Base-by-base conservation (phyloP, 306 rosid species). In the Begonia peltatifolia region DNA sequence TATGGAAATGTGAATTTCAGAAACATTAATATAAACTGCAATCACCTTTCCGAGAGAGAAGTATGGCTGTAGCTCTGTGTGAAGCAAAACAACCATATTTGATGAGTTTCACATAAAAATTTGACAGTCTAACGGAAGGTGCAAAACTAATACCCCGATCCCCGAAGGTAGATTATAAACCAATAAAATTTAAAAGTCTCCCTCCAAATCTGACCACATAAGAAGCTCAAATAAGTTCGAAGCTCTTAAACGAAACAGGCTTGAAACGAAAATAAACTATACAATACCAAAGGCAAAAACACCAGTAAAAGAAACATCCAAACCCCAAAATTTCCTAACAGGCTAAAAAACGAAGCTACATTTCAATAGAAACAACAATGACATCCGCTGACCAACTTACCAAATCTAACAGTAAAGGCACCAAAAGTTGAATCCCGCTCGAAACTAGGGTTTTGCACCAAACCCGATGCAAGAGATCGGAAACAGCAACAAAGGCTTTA, bases 401-500 rank as follows among this genome's bases (percentile, higher is more conserved):
- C 77, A 50, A 77, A 73, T 78, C 84, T 59, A 77, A 70, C 56
- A 12, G 50, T 42, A 66, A 56, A 69, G 56, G 57, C 66, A 53
- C 61, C 64, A 53, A 54, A 63, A 69, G 59, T 72, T 20, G 57
- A 42, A 70, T 59, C 77, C 77, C 68, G 43, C 76, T 77, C 76
- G 46, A 54, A 74, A 56, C 78, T 89, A 82, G 89, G 93, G 93
- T 82, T 82, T 76, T 48, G 63, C 54, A 23, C n/a, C 67, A 75
- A 75, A 67, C 69, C 52, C 30, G 52, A 59, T 69, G 61, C 61
- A 67, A 55, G 52, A 55, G 41, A 69, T 64, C 61, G 49, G 50
- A 58, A 59, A 25, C 46, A 63, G 59, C 60, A 43, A 43, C 22
- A 52, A 16, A 52, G 66, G 64, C 71, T 41, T 57, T 17, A 62